These are phyloP conservation scores for Dissophora globulifera DNA, from an alignment of 192 early-diverging fungal species.

Conservation along the genomic window DNA sequence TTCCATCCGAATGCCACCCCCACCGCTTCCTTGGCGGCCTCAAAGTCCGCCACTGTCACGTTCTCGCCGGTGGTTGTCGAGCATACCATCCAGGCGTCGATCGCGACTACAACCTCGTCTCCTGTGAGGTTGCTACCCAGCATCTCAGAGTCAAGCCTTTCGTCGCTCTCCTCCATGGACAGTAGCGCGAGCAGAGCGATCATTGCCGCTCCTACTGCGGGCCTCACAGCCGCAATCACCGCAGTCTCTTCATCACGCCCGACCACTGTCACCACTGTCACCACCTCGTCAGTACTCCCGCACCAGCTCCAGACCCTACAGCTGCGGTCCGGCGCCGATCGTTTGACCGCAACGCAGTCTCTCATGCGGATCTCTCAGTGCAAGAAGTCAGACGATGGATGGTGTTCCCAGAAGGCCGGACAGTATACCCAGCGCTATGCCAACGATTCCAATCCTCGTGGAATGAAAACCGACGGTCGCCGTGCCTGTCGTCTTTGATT, in stretches of 20 bases:
- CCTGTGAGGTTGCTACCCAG: slow-evolving; percentile 11
- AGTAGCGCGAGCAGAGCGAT: neutral
- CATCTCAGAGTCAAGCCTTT: slow-evolving; percentile 18
- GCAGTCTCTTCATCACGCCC: neutral
- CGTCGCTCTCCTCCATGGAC: neutral
- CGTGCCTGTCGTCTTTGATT: slow-evolving; percentile 29
- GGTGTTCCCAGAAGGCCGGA: slow-evolving; percentile 42
- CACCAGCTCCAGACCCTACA: neutral
- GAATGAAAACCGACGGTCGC: slow-evolving; percentile 27
- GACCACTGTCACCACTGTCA: neutral
- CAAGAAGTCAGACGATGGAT: slow-evolving; percentile 22
- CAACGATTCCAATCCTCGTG: slow-evolving; percentile 9
- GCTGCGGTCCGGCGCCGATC: neutral
- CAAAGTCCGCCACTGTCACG: slow-evolving; percentile 18
- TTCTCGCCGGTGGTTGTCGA: slow-evolving; percentile 23
- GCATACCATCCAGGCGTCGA: slow-evolving; percentile 1
- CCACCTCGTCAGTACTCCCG: no score
- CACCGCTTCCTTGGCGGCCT: neutral
- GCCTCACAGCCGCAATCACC: neutral
- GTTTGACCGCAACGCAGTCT: slow-evolving; percentile 38
- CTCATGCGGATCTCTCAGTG: slow-evolving; percentile 39
- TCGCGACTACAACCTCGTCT: neutral
- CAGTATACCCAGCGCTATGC: slow-evolving; percentile 36
- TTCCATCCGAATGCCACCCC: neutral
- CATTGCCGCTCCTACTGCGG: neutral